These are phyloP conservation scores for Erigeron canadensis DNA, from an alignment of 129 eudicot species.

Conservation along the genomic window DNA sequence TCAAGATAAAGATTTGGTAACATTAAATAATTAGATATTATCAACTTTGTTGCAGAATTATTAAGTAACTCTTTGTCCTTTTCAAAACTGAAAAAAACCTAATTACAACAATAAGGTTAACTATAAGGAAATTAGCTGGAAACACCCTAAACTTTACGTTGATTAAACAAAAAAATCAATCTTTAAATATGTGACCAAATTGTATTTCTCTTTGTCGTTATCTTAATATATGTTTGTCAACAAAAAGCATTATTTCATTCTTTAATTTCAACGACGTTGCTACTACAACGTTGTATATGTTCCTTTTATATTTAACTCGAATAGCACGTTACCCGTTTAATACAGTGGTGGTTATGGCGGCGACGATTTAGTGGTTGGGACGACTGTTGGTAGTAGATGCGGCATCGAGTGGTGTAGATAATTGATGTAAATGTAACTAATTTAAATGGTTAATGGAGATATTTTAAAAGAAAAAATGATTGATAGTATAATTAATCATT, in stretches of 20 bases:
- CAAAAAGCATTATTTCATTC: slow-evolving; percentile 5
- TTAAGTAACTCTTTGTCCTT: slow-evolving; percentile 21
- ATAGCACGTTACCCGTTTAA: too few relatives aligned
- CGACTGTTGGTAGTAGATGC: too few relatives aligned
- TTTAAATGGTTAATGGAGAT: too few relatives aligned
- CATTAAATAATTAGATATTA: slow-evolving; percentile 21
- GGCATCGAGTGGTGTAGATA: too few relatives aligned
- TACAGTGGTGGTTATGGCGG: too few relatives aligned
- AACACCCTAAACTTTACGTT: slow-evolving; percentile 11
- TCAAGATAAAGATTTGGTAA: slow-evolving; percentile 31
- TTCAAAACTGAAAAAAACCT: neutral
- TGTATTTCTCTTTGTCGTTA: slow-evolving; percentile 29
- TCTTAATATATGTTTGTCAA: neutral
- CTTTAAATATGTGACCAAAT: slow-evolving; percentile 26
- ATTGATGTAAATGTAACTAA: too few relatives aligned
- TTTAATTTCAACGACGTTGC: neutral
- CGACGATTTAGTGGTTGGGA: too few relatives aligned
- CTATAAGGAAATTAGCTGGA: slow-evolving; percentile 35
- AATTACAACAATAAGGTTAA: slow-evolving; percentile 20
- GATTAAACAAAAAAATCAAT: slow-evolving; percentile 1
- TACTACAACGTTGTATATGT: neutral
- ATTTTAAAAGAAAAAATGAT: too few relatives aligned
- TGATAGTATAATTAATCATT: too few relatives aligned
- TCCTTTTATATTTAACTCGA: neutral
- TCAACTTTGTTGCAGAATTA: slow-evolving; percentile 18